Conservation (phyloP, 495 filamentous ascomycete species). For the Aspergillus haitiensis region DNA sequence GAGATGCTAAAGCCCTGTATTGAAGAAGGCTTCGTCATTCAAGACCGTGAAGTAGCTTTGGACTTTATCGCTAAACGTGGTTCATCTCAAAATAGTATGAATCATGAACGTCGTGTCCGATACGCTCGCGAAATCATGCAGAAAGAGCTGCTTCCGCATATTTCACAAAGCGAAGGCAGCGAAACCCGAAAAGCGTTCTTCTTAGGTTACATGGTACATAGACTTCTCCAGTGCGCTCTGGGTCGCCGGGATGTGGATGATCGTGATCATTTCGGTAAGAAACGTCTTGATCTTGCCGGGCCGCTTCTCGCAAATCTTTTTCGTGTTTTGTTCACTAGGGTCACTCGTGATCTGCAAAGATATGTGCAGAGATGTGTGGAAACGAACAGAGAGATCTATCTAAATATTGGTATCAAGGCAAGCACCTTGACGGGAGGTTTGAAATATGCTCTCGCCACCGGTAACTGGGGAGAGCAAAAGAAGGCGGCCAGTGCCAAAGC, state of each 20-base stretch:
- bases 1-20: slow-evolving; percentile 96
- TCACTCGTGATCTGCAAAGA: slow-evolving; percentile 83
- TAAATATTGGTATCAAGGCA: slow-evolving; percentile 88
- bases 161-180: slow-evolving; percentile 93
- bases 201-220: slow-evolving; percentile 97
- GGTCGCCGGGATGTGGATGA: slow-evolving; percentile 92
- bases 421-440: slow-evolving; percentile 86
- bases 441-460: slow-evolving; percentile 96
- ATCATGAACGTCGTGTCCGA: slow-evolving; percentile 81
- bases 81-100: slow-evolving; percentile 65
- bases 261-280: slow-evolving; percentile 98
- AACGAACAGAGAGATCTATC: slow-evolving; percentile 79
- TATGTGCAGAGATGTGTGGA: slow-evolving; percentile 92
- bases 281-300: slow-evolving; percentile 92
- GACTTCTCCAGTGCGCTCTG: slow-evolving; percentile 85
- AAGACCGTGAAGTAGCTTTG: slow-evolving; percentile 91
- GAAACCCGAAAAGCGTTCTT: slow-evolving; percentile 98
- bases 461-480: slow-evolving; percentile 99
- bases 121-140: slow-evolving; percentile 93
- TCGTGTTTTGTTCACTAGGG: slow-evolving; percentile 78
- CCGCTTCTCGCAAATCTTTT: slow-evolving; percentile 92
- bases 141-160: slow-evolving; percentile 94
- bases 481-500: slow-evolving; percentile 92
- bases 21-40: slow-evolving; percentile 93
- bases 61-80: slow-evolving; percentile 95